Conservation (phyloP, 164 flowering plant genomes). For the Chimonanthus praecox region DNA sequence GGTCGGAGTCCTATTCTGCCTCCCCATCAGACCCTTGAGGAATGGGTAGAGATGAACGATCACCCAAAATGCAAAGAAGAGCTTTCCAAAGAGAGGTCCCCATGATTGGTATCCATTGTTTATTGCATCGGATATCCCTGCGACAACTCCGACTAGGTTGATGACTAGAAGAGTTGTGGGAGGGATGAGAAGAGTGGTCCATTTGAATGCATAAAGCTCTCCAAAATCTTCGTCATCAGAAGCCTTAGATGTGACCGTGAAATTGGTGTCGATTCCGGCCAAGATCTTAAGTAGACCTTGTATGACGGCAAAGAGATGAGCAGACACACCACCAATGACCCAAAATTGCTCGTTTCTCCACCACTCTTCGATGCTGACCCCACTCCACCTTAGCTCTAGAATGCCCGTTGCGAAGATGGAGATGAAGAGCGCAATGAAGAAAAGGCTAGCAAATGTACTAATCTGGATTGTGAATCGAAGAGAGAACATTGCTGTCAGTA, state of each 20-base stretch:
- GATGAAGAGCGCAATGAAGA: conserved; percentile 67
- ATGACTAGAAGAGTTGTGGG: conserved; percentile 80
- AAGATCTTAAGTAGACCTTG: conserved; percentile 75
- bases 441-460: conserved; percentile 81
- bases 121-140: conserved; percentile 89
- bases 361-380: conserved; percentile 90
- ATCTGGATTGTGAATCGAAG: conserved; percentile 41
- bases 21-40: conserved; percentile 91
- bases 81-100: conserved; percentile 87
- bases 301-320: conserved; percentile 71
- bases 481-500: not conserved
- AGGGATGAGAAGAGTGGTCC: conserved; percentile 83
- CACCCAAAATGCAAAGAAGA: conserved; percentile 83
- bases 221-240: conserved; percentile 73
- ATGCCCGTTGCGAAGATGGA: conserved; percentile 83
- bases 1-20: conserved; percentile 87
- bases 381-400: conserved; percentile 85
- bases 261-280: conserved; percentile 79
- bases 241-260: conserved; percentile 77
- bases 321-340: conserved; percentile 90
- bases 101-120: conserved; percentile 79
- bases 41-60: conserved; percentile 82
- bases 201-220: conserved; percentile 71
- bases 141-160: conserved; percentile 79
- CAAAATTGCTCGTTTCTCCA: conserved; percentile 93